These are phyloP conservation scores for Mycena sanguinolenta DNA, from an alignment of 768 basidiomycete species.

Conservation along the genomic window DNA sequence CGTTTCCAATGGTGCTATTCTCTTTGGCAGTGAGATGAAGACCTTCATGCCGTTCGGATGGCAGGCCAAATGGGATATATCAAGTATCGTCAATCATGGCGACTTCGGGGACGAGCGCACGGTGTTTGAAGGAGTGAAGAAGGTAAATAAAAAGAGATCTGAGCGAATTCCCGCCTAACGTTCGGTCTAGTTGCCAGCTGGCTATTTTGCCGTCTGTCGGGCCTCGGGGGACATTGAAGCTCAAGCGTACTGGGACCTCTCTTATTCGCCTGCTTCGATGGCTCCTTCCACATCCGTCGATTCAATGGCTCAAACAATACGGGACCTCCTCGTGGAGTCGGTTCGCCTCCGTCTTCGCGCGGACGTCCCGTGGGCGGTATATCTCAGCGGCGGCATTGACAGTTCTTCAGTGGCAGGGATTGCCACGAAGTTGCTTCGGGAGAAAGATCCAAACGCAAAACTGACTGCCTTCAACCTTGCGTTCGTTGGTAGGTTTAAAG, in stretches of 20 bases:
- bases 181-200: slow-evolving; percentile 7
- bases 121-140: slow-evolving; percentile 27
- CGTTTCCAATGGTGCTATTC: slow-evolving; percentile 26
- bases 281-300: neutral
- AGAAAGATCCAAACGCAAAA: slow-evolving; percentile 26
- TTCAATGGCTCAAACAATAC: slow-evolving; percentile 21
- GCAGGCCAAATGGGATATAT: slow-evolving; percentile 37
- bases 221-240: slow-evolving; percentile 22
- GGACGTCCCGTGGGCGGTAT: no score
- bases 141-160: slow-evolving; percentile 7
- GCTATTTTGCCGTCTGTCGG: slow-evolving; percentile 19
- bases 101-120: no score
- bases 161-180: neutral
- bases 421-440: slow-evolving; percentile 16
- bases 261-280: slow-evolving; percentile 5
- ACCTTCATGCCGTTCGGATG: slow-evolving; percentile 36
- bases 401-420: slow-evolving; percentile 31
- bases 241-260: no score
- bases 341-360: slow-evolving; percentile 33
- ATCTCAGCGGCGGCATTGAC: slow-evolving; percentile 35
- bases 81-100: slow-evolving; percentile 29
- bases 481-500: no score
- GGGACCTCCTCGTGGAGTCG: slow-evolving; percentile 23
- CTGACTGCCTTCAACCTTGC: no score
- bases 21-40: slow-evolving; percentile 39